Percentiles rank a stretch among this genome's conserved stretches.
These are phyloP conservation scores for Chaetomiaceae sp. DNA, from an alignment of 2,329 filamentous ascomycete species.

Conservation along the genomic window DNA sequence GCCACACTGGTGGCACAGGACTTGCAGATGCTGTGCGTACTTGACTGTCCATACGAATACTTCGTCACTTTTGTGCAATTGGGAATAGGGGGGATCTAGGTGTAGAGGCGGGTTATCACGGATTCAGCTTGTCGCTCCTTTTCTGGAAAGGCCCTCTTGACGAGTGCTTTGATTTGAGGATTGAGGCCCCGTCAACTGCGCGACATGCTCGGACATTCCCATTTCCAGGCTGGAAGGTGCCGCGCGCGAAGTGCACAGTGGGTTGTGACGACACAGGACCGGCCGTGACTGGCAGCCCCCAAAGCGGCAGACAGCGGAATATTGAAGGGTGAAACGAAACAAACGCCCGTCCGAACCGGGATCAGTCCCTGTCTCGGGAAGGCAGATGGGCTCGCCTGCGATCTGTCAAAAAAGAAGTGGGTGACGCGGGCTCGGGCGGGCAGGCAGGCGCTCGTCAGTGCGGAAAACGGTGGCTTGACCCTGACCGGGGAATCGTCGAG, in stretches of 20 bases:
- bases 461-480: constrained; percentile 8
- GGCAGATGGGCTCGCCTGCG: neutral
- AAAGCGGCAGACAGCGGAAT: neutral
- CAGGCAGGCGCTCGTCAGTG: too few species aligned
- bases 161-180: too few species aligned
- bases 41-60: too few species aligned
- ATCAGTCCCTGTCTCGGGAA: neutral
- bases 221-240: neutral
- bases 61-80: too few species aligned
- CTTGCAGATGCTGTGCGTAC: neutral
- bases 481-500: neutral
- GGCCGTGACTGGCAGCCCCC: neutral
- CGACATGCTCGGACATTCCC: too few species aligned
- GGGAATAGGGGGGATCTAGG: too few species aligned
- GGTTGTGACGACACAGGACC: neutral
- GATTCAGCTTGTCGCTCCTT: too few species aligned
- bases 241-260: constrained; percentile 1
- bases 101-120: too few species aligned
- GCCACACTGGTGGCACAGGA: neutral
- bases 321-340: constrained; percentile 7
- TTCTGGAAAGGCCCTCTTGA: too few species aligned
- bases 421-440: too few species aligned
- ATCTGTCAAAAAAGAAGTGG: neutral
- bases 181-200: too few species aligned
- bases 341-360: neutral